Conservation (phyloP, 2,329 filamentous ascomycete genomes). For the Aspergillus terreus region DNA sequence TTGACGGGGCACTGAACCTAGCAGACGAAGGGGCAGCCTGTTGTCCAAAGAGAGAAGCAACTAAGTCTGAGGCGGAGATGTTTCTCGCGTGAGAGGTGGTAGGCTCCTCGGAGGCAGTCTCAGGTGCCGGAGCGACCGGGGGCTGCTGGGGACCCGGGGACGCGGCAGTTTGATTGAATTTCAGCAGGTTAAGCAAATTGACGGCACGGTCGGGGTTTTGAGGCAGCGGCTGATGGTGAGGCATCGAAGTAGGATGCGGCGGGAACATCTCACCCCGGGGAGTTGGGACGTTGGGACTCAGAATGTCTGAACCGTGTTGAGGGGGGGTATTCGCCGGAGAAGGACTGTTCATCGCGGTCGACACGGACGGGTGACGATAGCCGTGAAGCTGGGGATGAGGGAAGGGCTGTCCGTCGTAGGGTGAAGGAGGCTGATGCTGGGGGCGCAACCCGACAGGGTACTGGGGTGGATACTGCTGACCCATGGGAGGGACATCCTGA, state of each 20-base stretch:
- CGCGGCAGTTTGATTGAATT: constrained; percentile 53
- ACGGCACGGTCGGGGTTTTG: constrained; percentile 48
- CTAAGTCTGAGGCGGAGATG: constrained; percentile 55
- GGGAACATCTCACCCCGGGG: constrained; percentile 41
- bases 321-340: constrained; percentile 52
- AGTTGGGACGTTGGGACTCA: constrained; percentile 54
- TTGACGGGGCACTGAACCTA: constrained; percentile 22
- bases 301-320: constrained; percentile 54
- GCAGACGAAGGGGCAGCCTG: constrained; percentile 21
- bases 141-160: constrained; percentile 28
- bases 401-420: constrained; percentile 30
- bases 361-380: constrained; percentile 56
- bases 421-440: constrained; percentile 19
- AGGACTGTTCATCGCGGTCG: constrained; percentile 57
- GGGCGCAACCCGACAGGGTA: constrained; percentile 29
- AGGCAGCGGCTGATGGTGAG: constrained; percentile 36
- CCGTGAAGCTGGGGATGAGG: constrained; percentile 31
- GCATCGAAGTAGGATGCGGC: constrained; percentile 33
- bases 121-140: constrained; percentile 20
- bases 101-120: constrained; percentile 17
- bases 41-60: constrained; percentile 52
- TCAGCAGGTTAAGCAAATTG: constrained; percentile 62
- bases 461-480: constrained; percentile 24
- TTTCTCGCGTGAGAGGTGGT: constrained; percentile 30
- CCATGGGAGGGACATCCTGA: constrained; percentile 25